Conservation (phyloP, 331 rosid genomes). For the Arachis monticola region DNA sequence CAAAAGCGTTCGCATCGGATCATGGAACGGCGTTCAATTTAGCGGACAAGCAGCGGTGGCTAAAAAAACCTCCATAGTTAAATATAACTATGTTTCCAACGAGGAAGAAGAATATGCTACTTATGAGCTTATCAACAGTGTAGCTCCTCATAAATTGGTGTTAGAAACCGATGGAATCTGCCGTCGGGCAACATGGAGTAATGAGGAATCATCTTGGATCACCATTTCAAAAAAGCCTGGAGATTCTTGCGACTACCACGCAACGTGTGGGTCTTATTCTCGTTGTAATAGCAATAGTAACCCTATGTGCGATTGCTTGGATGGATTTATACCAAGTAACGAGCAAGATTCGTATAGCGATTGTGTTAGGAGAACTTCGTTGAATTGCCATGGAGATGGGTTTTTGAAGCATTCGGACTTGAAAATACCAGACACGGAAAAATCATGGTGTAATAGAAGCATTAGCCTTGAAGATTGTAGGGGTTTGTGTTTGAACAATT, state of each 20-base stretch:
- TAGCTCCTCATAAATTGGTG: background rate
- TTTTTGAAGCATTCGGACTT: background rate
- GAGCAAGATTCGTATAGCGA: too few relatives aligned
- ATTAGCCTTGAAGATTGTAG: conserved; percentile 23
- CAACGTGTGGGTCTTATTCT: conserved; percentile 9
- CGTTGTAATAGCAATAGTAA: background rate
- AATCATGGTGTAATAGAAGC: conserved; percentile 19
- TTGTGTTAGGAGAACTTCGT: too few relatives aligned
- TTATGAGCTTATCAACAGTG: conserved; percentile 11
- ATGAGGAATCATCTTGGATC: background rate
- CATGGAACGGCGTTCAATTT: conserved; percentile 41
- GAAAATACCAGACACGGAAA: background rate
- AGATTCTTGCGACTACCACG: background rate
- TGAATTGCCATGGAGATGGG: too few relatives aligned
- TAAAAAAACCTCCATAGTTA: background rate
- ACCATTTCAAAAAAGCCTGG: background rate
- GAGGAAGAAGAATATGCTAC: conserved; percentile 9
- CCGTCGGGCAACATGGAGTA: background rate
- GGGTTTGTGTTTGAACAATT: too few relatives aligned
- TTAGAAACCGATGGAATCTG: background rate
- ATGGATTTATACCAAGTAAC: too few relatives aligned
- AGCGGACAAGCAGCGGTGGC: conserved; percentile 7
- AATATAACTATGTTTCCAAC: background rate
- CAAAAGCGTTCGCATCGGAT: conserved; percentile 26
- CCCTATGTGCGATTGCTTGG: background rate